Percentiles rank a stretch among this genome's conserved stretches.
phyloP scores from a whole-genome alignment of 495 filamentous ascomycete genomes.

The Cetradonia linearis region DNA sequence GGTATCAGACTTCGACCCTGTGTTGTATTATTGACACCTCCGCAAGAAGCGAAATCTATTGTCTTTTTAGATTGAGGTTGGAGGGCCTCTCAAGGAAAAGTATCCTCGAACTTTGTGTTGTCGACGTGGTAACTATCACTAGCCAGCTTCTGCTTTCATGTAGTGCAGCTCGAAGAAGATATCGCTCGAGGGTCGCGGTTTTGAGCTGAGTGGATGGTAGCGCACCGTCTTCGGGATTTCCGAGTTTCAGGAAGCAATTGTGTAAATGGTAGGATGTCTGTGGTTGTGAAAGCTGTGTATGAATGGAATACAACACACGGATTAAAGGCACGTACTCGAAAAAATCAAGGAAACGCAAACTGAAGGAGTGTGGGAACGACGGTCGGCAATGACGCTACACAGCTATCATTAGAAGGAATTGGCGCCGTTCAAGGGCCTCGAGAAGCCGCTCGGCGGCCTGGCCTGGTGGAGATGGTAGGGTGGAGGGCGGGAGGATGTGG shows the following conservation, averaged over 20 bases:
- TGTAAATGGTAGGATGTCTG: slow-evolving; percentile 1
- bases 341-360: slow-evolving; percentile 10
- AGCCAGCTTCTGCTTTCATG: neutral
- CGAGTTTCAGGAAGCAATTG: neutral
- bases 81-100: neutral
- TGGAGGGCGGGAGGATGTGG: slow-evolving; percentile 12
- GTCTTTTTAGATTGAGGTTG: neutral
- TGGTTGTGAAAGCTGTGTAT: neutral
- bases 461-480: slow-evolving; percentile 7
- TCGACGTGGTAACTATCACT: neutral
- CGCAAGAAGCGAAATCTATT: neutral
- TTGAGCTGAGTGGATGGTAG: neutral
- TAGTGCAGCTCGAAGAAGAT: neutral
- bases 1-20: neutral
- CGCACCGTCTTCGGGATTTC: neutral
- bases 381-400: slow-evolving; percentile 19
- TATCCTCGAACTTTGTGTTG: neutral
- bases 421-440: slow-evolving; percentile 22
- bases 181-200: neutral
- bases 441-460: slow-evolving; percentile 23
- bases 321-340: slow-evolving; percentile 11
- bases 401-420: slow-evolving; percentile 22
- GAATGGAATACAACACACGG: neutral
- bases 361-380: slow-evolving; percentile 22
- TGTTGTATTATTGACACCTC: neutral